phyloP scores from a whole-genome alignment of 345 rosid species.

The Citrus hindsii region DNA sequence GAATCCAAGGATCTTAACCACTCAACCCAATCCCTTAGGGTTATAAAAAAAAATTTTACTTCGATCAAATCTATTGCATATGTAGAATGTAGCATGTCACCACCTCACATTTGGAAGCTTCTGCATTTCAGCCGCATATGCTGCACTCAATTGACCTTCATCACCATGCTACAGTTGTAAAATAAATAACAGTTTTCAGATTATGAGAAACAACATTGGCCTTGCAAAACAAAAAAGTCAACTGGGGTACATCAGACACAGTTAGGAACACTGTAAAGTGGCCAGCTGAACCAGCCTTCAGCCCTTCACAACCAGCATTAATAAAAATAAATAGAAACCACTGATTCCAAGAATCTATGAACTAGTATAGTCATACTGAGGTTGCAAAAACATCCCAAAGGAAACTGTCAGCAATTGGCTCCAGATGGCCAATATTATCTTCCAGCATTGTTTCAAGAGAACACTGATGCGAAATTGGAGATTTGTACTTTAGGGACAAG shows the following conservation, averaged over 20 bases:
- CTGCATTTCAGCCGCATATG: conserved; percentile 75
- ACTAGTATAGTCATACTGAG: not conserved
- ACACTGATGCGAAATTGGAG: not conserved
- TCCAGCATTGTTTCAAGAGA: not conserved
- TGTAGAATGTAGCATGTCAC: conserved; percentile 41
- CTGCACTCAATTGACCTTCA: conserved; percentile 80
- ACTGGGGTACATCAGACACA: not conserved
- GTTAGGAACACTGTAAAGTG: not conserved
- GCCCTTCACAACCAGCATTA: not conserved
- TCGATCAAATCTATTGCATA: conserved; percentile 1
- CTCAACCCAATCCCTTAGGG: not conserved
- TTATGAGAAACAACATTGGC: not conserved
- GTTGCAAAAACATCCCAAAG: not conserved
- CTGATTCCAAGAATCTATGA: not conserved
- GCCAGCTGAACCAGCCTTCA: not conserved
- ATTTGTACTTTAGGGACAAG: conserved; percentile 7
- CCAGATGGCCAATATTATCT: conserved; percentile 3
- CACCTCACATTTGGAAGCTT: conserved; percentile 91
- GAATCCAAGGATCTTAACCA: not conserved
- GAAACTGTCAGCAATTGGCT: conserved; percentile 4
- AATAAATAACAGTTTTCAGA: not conserved
- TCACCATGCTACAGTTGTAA: conserved; percentile 63
- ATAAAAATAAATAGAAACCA: not conserved
- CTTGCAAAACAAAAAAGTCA: not conserved
- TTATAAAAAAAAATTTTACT: not conserved